Evolutionary conservation across 129 eudicot species (phyloP).

Genomic region (Daucus carota): DNA sequence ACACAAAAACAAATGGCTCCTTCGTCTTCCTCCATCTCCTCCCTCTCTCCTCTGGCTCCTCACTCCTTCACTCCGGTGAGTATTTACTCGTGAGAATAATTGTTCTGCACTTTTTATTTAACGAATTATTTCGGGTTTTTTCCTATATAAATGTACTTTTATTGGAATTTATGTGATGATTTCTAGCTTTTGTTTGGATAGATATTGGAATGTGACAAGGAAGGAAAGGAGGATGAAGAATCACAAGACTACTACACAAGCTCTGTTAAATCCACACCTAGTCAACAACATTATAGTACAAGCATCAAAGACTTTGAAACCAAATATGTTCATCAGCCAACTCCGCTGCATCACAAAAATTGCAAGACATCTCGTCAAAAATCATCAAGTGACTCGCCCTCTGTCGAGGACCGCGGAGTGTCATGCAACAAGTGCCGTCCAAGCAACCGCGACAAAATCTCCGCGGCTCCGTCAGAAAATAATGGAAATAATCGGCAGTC

Average conservation of each 20-base stretch:
- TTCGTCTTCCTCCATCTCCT: constrained; percentile 35
- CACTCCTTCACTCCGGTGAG: constrained; percentile 88
- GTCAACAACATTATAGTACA: constrained; percentile 12
- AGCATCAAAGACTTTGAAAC: constrained; percentile 16
- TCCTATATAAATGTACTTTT: too few species aligned
- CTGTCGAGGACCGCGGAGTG: constrained; percentile 34
- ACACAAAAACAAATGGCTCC: constrained; percentile 42
- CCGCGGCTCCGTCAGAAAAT: constrained; percentile 59
- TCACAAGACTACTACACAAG: constrained; percentile 36
- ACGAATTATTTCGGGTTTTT: not conserved
- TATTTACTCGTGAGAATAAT: not conserved
- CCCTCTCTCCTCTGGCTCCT: constrained; percentile 40
- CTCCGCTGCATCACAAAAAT: not conserved
- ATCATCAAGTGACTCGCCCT: constrained; percentile 17
- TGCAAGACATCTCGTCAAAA: constrained; percentile 24
- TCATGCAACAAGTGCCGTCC: constrained; percentile 90
- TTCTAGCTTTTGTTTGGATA: constrained; percentile 10
- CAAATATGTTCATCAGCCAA: constrained; percentile 16
- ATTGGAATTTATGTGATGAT: too few species aligned
- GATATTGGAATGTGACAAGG: constrained; percentile 60
- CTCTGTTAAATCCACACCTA: constrained; percentile 32
- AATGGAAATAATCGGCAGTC: constrained; percentile 39
- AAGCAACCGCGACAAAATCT: constrained; percentile 45
- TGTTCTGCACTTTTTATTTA: not conserved
- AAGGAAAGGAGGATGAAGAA: constrained; percentile 61